phyloP scores from a whole-genome alignment of 257 asterid species.

The Ballota nigra region DNA sequence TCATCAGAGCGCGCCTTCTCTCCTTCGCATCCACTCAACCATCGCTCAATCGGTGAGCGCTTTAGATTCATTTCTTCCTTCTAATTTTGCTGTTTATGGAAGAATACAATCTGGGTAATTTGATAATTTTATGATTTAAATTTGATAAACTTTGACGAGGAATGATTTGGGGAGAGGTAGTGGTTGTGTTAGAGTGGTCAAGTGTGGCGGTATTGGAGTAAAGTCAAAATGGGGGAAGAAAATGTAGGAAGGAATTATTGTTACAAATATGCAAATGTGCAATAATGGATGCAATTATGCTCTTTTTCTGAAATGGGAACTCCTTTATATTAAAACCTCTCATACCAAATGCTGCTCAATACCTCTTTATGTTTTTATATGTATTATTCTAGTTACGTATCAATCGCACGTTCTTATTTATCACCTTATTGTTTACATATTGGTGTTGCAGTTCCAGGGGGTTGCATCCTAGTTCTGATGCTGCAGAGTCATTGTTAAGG shows the following conservation, averaged over 20 bases:
- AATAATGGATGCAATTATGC: background rate
- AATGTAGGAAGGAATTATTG: background rate
- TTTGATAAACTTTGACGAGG: background rate
- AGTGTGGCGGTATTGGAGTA: conserved; percentile 18
- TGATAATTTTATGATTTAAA: background rate
- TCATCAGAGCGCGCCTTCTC: conserved; percentile 61
- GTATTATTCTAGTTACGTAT: conserved; percentile 7
- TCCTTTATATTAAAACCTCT: background rate
- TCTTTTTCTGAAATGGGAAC: background rate
- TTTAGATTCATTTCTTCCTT: background rate
- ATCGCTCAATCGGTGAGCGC: conserved; percentile 47
- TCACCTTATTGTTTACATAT: conserved; percentile 27
- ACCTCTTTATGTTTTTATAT: background rate
- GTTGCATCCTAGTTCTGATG: conserved; percentile 39
- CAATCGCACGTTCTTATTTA: conserved; percentile 1
- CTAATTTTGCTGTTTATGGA: conserved; percentile 13
- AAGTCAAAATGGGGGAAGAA: conserved; percentile 8
- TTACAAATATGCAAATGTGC: background rate
- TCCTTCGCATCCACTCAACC: conserved; percentile 46
- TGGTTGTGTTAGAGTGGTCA: conserved; percentile 29
- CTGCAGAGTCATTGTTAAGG: conserved; percentile 52
- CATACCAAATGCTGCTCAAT: background rate
- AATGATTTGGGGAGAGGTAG: background rate
- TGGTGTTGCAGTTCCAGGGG: conserved; percentile 52
- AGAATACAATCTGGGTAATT: conserved; percentile 17